phyloP scores from a whole-genome alignment of 2,329 filamentous ascomycete species.

The Lecanicillium sp. region DNA sequence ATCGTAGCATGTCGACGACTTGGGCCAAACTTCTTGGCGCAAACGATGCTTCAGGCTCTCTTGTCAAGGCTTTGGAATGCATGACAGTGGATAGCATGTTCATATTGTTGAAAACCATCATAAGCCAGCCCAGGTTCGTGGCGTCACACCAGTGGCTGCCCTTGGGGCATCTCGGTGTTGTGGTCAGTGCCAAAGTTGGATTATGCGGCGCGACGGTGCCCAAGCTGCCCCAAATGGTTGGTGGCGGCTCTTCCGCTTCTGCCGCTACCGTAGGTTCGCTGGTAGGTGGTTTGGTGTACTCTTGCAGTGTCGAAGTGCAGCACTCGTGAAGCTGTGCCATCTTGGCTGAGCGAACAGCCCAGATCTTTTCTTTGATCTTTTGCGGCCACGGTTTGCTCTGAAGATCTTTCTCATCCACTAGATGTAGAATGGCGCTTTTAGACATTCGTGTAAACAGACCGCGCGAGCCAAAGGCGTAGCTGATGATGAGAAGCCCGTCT shows the following conservation, averaged over 20 bases:
- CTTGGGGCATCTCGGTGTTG: slow-evolving; percentile 41
- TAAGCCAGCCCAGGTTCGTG: slow-evolving; percentile 47
- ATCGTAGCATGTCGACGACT: slow-evolving; percentile 37
- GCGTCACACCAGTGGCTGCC: slow-evolving; percentile 47
- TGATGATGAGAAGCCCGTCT: slow-evolving; percentile 45
- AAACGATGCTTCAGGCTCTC: slow-evolving; percentile 20
- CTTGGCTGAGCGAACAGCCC: slow-evolving; percentile 43
- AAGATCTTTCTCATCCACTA: slow-evolving; percentile 38
- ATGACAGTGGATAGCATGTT: slow-evolving; percentile 37
- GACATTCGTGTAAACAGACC: slow-evolving; percentile 44
- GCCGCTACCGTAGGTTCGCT: slow-evolving; percentile 17
- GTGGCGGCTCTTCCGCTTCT: slow-evolving; percentile 17
- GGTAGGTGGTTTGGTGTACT: slow-evolving; percentile 35
- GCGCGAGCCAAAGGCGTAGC: slow-evolving; percentile 45
- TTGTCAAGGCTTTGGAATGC: slow-evolving; percentile 16
- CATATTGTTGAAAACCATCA: slow-evolving; percentile 45
- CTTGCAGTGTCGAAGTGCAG: slow-evolving; percentile 37
- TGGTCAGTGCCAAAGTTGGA: slow-evolving; percentile 28
- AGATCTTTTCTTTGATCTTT: slow-evolving; percentile 42
- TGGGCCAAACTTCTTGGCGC: slow-evolving; percentile 37
- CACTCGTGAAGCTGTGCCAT: slow-evolving; percentile 44
- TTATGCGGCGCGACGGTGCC: slow-evolving; percentile 16
- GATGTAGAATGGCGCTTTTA: slow-evolving; percentile 42
- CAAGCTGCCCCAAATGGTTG: slow-evolving; percentile 19
- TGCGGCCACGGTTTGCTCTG: slow-evolving; percentile 40